Percentiles rank a stretch among this genome's conserved stretches.
Conservation (phyloP, 805 yeast genomes). For the Huiozyma naganishii region DNA sequence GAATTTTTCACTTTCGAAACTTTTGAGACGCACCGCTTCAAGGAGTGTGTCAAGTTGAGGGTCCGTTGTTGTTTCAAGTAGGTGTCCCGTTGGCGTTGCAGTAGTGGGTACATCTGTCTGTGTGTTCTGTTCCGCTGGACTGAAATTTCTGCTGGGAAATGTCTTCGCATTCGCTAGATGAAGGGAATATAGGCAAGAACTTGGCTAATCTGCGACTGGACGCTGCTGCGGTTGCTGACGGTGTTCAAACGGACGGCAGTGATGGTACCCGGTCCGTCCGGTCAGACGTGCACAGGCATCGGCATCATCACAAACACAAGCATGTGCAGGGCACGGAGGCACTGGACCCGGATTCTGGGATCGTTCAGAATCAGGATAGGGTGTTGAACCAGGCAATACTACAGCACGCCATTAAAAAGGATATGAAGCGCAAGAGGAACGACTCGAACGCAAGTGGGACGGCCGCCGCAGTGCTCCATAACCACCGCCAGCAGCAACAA, state of each 20-base stretch:
- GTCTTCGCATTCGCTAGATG: not conserved
- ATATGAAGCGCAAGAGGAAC: conserved; percentile 16
- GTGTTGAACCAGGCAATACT: conserved; percentile 13
- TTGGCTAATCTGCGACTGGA: conserved; percentile 6
- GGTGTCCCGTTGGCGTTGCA: no score
- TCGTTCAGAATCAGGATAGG: conserved; percentile 14
- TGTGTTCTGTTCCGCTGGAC: not conserved
- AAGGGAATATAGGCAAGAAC: conserved; percentile 2
- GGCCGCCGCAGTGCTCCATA: not conserved
- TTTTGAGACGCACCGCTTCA: no score
- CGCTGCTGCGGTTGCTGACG: not conserved
- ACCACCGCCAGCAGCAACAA: not conserved
- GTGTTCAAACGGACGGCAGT: no score
- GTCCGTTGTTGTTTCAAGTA: no score
- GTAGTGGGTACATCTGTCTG: not conserved
- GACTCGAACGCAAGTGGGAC: conserved; percentile 4
- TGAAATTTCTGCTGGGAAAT: not conserved
- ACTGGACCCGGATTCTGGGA: conserved; percentile 6
- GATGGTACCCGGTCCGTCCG: not conserved
- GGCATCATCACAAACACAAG: not conserved
- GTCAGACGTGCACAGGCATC: not conserved
- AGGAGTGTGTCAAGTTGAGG: no score
- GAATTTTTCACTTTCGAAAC: no score
- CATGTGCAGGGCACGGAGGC: not conserved
- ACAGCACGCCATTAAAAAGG: conserved; percentile 13